Base-by-base conservation (phyloP, 2,329 filamentous ascomycete species). In the Rhinocladiella similis region DNA sequence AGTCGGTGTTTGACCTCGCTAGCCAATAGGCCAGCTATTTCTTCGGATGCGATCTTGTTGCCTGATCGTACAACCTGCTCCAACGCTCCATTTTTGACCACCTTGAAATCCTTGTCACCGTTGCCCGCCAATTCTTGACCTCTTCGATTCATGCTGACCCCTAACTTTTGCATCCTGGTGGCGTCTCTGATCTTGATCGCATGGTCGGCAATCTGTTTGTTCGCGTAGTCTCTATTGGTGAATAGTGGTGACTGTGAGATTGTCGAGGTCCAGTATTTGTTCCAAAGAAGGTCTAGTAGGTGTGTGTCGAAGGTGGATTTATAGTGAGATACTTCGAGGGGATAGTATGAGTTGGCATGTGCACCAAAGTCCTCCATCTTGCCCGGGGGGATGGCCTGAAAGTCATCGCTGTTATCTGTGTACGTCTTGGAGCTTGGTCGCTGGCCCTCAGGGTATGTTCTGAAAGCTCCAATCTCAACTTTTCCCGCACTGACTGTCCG, bases 261-360 rank as follows among this genome's bases (percentile, higher is more conserved):
- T 5, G 94, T 99, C 69, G 95, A 90, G 33, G 97, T 92, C 94
- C 91, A 96, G 79, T 99, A 99, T 74, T 97, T 97, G 78, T 97
- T 96, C 94, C 94, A 97, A 27, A 99, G 80, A 50, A 91, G 82
- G 68, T 95, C 90, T 4, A 99, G 80, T 20, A 99, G 81, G 66
- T 91, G 88, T 1, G 86, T 83, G 74, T 99, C 94, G 25, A 99
- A 86, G 0, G 89, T 88, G 62, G 90, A 94, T 77, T 97, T 97
- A 82, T 91, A 99, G 74, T 96, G 91, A 29, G 91, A 91, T 13
- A 97, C 89, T 60, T 95, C 89, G 5, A 99, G 82, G 13, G 88
- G 82, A 74, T 99, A 99, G 77, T 99, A 99, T 53, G 89, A 86
- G 70, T 84, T 89, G 13, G 89, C 87, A 70, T 99, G 93, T 0